A percentile compares a stretch with the other conserved stretches of the same genome.
These are phyloP conservation scores for Nigrospora oryzae DNA, from an alignment of 2,329 filamentous ascomycete genomes.

Conservation along the genomic window DNA sequence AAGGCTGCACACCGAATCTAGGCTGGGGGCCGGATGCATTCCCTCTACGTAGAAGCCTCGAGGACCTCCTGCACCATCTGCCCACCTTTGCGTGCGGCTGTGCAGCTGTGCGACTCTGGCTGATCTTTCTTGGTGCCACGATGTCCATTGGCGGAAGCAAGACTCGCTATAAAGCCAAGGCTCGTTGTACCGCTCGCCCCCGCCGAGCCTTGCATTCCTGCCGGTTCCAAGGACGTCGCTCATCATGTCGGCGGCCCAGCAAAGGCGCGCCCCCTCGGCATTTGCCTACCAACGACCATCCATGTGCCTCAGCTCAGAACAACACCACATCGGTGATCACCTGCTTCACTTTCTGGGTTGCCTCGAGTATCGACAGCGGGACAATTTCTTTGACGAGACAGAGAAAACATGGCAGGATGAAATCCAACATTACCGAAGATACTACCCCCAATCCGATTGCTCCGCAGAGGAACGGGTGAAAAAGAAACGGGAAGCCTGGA, in stretches of 20 bases:
- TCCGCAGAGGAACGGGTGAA: neutral
- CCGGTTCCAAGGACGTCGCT: too few species aligned
- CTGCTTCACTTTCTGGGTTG: conserved; percentile 16
- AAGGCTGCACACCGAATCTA: neutral
- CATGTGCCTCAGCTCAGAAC: conserved; percentile 9
- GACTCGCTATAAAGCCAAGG: neutral
- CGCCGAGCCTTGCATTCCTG: too few species aligned
- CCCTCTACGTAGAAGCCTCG: too few species aligned
- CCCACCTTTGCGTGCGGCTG: neutral
- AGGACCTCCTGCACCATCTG: neutral
- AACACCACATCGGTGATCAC: conserved; percentile 13
- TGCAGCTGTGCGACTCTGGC: neutral
- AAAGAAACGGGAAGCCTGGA: conserved; percentile 7
- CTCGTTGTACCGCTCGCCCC: neutral
- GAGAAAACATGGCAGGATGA: conserved; percentile 6
- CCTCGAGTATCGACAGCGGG: conserved; percentile 8
- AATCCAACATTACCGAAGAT: conserved; percentile 1
- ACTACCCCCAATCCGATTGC: neutral
- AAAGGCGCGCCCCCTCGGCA: neutral
- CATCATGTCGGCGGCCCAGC: neutral
- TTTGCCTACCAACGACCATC: neutral
- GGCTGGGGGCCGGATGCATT: too few species aligned
- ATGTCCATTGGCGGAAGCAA: neutral
- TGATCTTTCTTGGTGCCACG: neutral
- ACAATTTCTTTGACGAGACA: conserved; percentile 5